These are phyloP conservation scores for Solanum raphanifolium DNA, from an alignment of 257 asterid genomes.

Conservation along the genomic window DNA sequence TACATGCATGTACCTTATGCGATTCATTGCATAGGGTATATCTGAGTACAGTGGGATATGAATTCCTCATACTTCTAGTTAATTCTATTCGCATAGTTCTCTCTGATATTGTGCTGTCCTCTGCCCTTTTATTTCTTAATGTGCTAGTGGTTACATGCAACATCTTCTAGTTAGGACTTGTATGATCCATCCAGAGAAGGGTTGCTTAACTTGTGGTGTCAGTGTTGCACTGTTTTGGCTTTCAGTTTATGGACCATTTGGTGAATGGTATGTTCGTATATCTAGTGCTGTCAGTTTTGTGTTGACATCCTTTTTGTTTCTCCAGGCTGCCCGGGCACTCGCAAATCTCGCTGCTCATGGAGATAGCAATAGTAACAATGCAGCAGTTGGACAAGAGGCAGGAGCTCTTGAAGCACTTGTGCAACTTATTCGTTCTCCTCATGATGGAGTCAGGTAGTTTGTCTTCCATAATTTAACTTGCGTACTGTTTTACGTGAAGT, in stretches of 20 bases:
- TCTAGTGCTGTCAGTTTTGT: background rate
- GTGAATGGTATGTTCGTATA: background rate
- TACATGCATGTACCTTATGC: background rate
- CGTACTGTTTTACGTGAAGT: background rate
- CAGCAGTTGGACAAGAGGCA: conserved; percentile 72
- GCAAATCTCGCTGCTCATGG: conserved; percentile 90
- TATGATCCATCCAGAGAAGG: background rate
- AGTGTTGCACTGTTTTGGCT: background rate
- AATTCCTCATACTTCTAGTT: background rate
- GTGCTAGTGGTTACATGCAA: background rate
- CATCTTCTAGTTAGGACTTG: background rate
- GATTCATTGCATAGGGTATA: background rate
- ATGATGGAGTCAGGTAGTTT: conserved; percentile 70
- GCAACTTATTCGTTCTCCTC: conserved; percentile 62
- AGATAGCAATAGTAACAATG: conserved; percentile 70
- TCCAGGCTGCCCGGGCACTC: conserved; percentile 84
- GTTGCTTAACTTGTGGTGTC: background rate
- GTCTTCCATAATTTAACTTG: background rate
- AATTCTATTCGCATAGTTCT: background rate
- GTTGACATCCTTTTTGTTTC: conserved; percentile 1
- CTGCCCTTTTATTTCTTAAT: background rate
- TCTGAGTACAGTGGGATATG: background rate
- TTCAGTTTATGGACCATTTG: background rate
- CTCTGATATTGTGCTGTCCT: background rate
- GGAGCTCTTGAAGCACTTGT: conserved; percentile 89